These are phyloP conservation scores for Bruguiera sexangula DNA, from an alignment of 345 rosid genomes.

Conservation along the genomic window DNA sequence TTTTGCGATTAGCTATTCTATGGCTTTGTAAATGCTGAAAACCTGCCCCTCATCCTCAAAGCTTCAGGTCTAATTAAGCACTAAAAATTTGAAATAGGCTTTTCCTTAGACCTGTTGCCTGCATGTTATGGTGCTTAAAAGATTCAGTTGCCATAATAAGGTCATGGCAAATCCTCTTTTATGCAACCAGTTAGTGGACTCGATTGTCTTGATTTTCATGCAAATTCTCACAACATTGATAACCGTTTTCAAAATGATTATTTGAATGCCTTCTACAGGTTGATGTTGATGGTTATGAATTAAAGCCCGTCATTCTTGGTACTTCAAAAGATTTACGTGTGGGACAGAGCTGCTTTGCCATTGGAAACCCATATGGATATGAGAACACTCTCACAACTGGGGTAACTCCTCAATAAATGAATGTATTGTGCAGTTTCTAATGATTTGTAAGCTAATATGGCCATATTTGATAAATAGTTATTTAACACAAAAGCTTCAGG, in stretches of 20 bases:
- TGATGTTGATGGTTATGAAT: constrained; percentile 55
- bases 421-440: neutral
- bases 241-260: neutral
- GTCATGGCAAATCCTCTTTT: too few species aligned
- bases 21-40: neutral
- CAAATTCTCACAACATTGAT: neutral
- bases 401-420: constrained; percentile 38
- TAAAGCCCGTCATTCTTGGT: constrained; percentile 71
- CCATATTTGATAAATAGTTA: neutral
- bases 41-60: neutral
- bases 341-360: constrained; percentile 85
- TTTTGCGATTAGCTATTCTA: neutral
- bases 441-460: neutral
- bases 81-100: neutral
- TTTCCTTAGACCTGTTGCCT: neutral
- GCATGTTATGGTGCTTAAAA: too few species aligned
- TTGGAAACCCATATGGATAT: constrained; percentile 86
- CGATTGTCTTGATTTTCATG: neutral
- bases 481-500: too few species aligned
- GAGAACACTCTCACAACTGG: constrained; percentile 93
- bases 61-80: neutral
- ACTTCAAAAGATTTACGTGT: constrained; percentile 66
- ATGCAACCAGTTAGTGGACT: neutral
- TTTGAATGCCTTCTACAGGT: constrained; percentile 39
- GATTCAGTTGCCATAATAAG: too few species aligned